Base-by-base conservation (phyloP, 257 asterid genomes). In the Nicotiana benthamiana region DNA sequence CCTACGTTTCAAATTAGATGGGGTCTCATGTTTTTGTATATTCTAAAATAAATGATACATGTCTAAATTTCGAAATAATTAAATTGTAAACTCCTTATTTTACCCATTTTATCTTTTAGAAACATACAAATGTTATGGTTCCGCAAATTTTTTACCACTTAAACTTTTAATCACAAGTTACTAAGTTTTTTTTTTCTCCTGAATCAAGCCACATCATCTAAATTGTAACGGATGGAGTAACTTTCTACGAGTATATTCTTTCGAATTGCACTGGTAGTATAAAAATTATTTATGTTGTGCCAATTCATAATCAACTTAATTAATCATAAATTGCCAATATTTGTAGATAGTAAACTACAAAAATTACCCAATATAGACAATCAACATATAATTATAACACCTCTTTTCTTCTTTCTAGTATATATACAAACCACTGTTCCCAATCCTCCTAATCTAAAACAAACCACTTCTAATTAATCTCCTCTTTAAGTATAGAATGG, bases 301-400 rank as follows among this genome's bases (percentile, higher is more conserved):
- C 7, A 52, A 52, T 52, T 52, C 59, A 52, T 17, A 4, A 52
- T 52, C 20, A 52, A 52, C 59, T 1, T 52, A 13, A 16, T 1
- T 52, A 13, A 16, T 52, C 59, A 52, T 40, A 40, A 7, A 1
- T 40, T 40, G 11, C 1, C 10, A 40, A 40, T 7, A 40, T 8
- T 40, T 9, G 48, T 40, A 40, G 12, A 40, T 9, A 40, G 48
- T 9, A 64, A 63, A 81, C 77, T 18, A 51, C 22, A 64, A 32
- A 52, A 81, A 17, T 9, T 9, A 54, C 51, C 77, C 26, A 46
- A 67, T 28, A 48, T 75, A 52, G 84, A 79, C 80, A 75, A 78
- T 20, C 28, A n/a, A 77, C 53, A 51, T 17, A 22, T 27, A 67
- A 61, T 82, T 26, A 80, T 24, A 48, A 7, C 22, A 4, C 64